phyloP scores from a whole-genome alignment of 768 basidiomycete species.

The Cyathus striatus region DNA sequence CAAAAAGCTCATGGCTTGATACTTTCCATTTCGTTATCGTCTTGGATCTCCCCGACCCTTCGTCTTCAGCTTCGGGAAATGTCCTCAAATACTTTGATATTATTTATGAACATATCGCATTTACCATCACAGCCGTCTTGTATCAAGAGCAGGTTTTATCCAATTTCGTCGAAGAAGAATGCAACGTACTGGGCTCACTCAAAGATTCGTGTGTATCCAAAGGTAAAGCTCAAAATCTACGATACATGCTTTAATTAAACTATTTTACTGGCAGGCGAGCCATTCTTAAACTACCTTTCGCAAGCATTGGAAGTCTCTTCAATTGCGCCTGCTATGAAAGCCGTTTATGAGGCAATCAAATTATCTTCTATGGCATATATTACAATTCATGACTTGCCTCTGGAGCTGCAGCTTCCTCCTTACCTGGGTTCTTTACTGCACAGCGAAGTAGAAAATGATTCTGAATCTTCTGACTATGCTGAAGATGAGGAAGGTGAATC shows the following conservation, averaged over 20 bases:
- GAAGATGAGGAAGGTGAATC: conserved; percentile 46
- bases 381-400: conserved; percentile 69
- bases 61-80: conserved; percentile 75
- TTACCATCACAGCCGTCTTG: conserved; percentile 86
- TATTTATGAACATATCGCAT: conserved; percentile 85
- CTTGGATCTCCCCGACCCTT: conserved; percentile 86
- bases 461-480: conserved; percentile 41
- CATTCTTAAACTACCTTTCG: conserved; percentile 49
- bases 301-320: conserved; percentile 64
- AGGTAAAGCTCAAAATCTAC: conserved; percentile 32
- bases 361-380: conserved; percentile 72
- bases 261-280: conserved; percentile 43
- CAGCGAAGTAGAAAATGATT: conserved; percentile 53
- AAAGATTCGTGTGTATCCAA: conserved; percentile 67
- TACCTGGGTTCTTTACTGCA: conserved; percentile 69
- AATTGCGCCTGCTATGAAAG: conserved; percentile 75
- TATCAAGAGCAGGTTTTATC: conserved; percentile 87
- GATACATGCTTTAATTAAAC: conserved; percentile 5
- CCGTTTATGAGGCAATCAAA: conserved; percentile 76
- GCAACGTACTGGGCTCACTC: conserved; percentile 61
- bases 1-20: conserved; percentile 50
- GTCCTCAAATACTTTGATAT: conserved; percentile 78
- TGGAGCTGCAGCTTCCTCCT: conserved; percentile 86
- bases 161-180: conserved; percentile 83
- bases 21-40: conserved; percentile 86